Evolutionary conservation across 306 rosid species (phyloP).

Genomic region (Begonia peltatifolia): DNA sequence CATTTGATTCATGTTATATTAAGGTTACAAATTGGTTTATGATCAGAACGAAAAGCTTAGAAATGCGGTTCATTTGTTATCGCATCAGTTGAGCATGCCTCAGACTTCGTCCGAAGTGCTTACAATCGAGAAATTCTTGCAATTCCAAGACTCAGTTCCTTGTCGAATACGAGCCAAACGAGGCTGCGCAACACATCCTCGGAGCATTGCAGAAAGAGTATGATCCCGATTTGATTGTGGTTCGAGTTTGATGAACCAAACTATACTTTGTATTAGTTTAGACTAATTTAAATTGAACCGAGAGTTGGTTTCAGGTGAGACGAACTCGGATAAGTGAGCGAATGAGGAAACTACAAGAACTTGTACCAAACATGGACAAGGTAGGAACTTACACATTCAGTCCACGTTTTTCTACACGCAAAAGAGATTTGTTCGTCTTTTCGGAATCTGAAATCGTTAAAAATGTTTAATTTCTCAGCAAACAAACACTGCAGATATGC

Average conservation of each 20-base stretch:
- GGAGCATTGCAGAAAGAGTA: slow-evolving; percentile 98
- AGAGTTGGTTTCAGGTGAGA: slow-evolving; percentile 36
- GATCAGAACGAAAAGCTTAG: slow-evolving; percentile 47
- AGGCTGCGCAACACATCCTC: slow-evolving; percentile 96
- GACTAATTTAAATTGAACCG: neutral
- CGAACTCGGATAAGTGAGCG: slow-evolving; percentile 92
- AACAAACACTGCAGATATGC: slow-evolving; percentile 98
- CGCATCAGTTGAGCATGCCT: slow-evolving; percentile 78
- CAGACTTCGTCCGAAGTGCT: slow-evolving; percentile 47
- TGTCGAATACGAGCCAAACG: slow-evolving; percentile 90
- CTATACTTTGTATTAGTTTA: no score
- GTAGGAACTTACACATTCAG: slow-evolving; percentile 14
- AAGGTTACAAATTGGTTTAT: slow-evolving; percentile 2
- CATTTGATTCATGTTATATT: slow-evolving; percentile 1
- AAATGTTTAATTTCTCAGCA: slow-evolving; percentile 37
- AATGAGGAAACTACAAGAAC: slow-evolving; percentile 88
- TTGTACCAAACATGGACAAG: slow-evolving; percentile 97
- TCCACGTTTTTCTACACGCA: neutral
- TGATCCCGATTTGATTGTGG: neutral
- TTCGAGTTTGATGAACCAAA: neutral
- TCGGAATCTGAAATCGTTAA: slow-evolving; percentile 4
- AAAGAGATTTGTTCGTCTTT: neutral
- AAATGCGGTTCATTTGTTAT: slow-evolving; percentile 37
- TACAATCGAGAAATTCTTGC: slow-evolving; percentile 57
- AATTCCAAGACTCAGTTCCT: slow-evolving; percentile 79